A percentile compares a stretch with the other conserved stretches of the same genome.
phyloP scores from a whole-genome alignment of 169 alveolate genomes.

The Babesia ovata region DNA sequence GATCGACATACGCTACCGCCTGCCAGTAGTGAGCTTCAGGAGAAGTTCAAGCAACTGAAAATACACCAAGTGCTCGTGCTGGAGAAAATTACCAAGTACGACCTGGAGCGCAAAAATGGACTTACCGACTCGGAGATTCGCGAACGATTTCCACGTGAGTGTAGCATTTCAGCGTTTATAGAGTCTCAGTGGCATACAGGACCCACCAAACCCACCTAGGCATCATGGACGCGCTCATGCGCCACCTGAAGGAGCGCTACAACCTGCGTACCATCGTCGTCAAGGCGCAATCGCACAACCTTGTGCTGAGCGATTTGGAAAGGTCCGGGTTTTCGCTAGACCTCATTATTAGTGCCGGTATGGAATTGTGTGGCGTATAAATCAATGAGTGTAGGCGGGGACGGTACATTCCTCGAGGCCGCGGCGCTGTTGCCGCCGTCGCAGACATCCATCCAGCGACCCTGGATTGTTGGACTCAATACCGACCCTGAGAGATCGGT shows the following conservation, averaged over 20 bases:
- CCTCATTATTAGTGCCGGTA: slow-evolving; percentile 62
- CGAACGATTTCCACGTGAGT: slow-evolving; percentile 66
- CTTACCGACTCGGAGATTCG: slow-evolving; percentile 37
- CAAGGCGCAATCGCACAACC: slow-evolving; percentile 61
- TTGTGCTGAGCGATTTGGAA: slow-evolving; percentile 28
- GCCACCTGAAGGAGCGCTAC: slow-evolving; percentile 40
- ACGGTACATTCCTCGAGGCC: slow-evolving; percentile 83
- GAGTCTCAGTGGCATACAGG: slow-evolving; percentile 55
- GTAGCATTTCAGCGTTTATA: not conserved
- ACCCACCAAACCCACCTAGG: slow-evolving; percentile 56
- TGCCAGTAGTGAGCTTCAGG: slow-evolving; percentile 13
- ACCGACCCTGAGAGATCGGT: slow-evolving; percentile 80
- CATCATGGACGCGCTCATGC: slow-evolving; percentile 50
- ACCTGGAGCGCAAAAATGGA: slow-evolving; percentile 59
- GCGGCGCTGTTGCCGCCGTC: slow-evolving; percentile 76
- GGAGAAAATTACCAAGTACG: slow-evolving; percentile 66
- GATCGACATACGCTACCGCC: not conserved
- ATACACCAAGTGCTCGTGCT: slow-evolving; percentile 36
- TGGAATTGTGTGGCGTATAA: not conserved
- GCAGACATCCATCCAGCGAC: slow-evolving; percentile 5
- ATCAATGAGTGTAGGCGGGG: slow-evolving; percentile 68
- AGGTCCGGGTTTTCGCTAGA: slow-evolving; percentile 55
- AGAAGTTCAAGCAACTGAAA: slow-evolving; percentile 23
- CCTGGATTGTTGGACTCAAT: slow-evolving; percentile 74
- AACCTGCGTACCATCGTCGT: slow-evolving; percentile 33